Evolutionary conservation across 768 basidiomycete genomes (phyloP), one percentile per base, ranked within the genome.

Genomic region (Mycena maculata): DNA sequence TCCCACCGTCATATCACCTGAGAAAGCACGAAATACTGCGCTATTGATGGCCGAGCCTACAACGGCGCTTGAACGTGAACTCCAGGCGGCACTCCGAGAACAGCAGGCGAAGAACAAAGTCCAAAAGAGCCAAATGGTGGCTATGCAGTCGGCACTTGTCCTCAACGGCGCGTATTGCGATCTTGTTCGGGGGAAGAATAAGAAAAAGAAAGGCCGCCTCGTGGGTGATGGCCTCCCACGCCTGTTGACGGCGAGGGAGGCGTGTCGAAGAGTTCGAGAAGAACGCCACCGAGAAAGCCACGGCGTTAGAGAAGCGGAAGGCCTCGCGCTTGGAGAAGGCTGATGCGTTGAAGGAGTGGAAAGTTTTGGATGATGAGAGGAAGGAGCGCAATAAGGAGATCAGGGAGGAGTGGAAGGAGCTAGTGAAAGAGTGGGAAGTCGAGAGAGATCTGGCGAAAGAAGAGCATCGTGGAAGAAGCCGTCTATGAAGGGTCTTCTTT

Each of bases 211-310:
- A 38, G 70, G 60, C 6, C 64, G 65, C 30, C 64, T 75, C 8
- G 50, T 73, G n/a, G 70, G 68, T 22, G 74, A 76, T 73, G 75
- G 75, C 18, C 48, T 75, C 23, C 73, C 74, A 20, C 50, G 57
- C 12, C 68, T 78, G 31, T 65, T 78, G 30, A 71, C 66, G 33
- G 63, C 60, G 10, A 65, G 70, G 44, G 67, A 70, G 68, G 45
- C 58, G 55, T n/a, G 67, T 65, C 2, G 58, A 20, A 1, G 70
- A 44, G 15, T 36, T 39, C 28, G 57, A 69, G 53, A 53, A 62
- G 57, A 52, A 69, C 47, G 47, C 47, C n/a, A 23, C 30, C 15
- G 55, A 53, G 36, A 53, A 72, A 45, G 66, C 30, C 10, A 45
- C 44, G 53, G 69, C 63, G 31, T 70, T 66, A 44, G 60, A 45